Conservation (phyloP, 257 asterid species). For the Vinca minor region DNA sequence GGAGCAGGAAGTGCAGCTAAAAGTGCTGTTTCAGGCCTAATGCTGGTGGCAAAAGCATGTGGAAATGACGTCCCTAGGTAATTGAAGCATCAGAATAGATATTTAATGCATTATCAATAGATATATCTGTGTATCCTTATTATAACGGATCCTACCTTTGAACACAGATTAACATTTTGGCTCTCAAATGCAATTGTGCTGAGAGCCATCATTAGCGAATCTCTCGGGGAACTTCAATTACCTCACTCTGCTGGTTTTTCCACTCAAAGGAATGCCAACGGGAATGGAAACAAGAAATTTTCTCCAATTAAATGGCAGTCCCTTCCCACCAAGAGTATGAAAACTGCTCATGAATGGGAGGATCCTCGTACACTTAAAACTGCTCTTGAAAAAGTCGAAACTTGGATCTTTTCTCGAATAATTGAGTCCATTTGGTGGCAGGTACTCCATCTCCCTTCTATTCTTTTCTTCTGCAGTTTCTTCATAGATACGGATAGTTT, state of each 20-base stretch:
- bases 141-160: slow-evolving; percentile 11
- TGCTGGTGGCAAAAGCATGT: slow-evolving; percentile 71
- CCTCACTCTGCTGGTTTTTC: slow-evolving; percentile 30
- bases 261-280: slow-evolving; percentile 15
- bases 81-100: neutral
- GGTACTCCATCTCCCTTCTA: slow-evolving; percentile 29
- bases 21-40: slow-evolving; percentile 62
- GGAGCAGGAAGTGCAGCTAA: slow-evolving; percentile 53
- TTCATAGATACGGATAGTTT: neutral
- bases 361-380: slow-evolving; percentile 38
- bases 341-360: slow-evolving; percentile 46
- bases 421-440: slow-evolving; percentile 94
- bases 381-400: slow-evolving; percentile 61
- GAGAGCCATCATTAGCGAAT: slow-evolving; percentile 53
- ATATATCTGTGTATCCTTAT: neutral
- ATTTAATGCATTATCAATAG: neutral
- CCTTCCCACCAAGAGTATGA: slow-evolving; percentile 26
- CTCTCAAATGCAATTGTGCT: slow-evolving; percentile 60
- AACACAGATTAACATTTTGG: slow-evolving; percentile 77
- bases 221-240: slow-evolving; percentile 25
- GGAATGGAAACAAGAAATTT: slow-evolving; percentile 27
- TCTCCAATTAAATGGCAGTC: slow-evolving; percentile 50
- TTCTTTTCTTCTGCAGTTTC: neutral
- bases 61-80: slow-evolving; percentile 89
- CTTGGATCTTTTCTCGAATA: slow-evolving; percentile 71